Evolutionary conservation across 495 filamentous ascomycete species (phyloP), one percentile per base, ranked within the genome.

Genomic region (Tuber umbilicatum): DNA sequence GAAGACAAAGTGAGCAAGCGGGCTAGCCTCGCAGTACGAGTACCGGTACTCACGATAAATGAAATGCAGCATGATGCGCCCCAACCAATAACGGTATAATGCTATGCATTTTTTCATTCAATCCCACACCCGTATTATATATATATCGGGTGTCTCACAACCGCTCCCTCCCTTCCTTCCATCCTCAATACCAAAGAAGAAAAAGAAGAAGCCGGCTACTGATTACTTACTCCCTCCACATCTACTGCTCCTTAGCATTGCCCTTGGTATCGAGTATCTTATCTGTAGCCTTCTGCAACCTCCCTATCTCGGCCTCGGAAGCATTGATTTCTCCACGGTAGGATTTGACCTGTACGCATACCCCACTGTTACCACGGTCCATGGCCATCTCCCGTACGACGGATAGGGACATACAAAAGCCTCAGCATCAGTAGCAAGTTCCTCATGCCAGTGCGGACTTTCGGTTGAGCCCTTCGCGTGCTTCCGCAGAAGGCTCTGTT

Each of bases 311-410:
- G 21, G 85, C 83, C 37, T 83, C 79, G 0, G 84, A 80, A 35
- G 76, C 75, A 5, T 86, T 83, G 38, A 86, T 81, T 71, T 91
- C 89, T 38, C 84, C 85, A 64, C 90, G 85, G 80, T 91, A 88
- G 9, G 90, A 88, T 76, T 91, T 92, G 76, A 92, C 81, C 90
- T 91, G 47, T 38, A 35, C 7, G 10, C 14, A 27, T 27, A 10
- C 23, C 47, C 47, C 47, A 27, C 10, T 14, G 23, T 27, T 31
- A 35, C n/a, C n/a, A 31, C 9, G 9, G 9, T 10, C 5, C 50
- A 27, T 60, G 7, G 2, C 0, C 10, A n/a, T 16, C n/a, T 31
- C 50, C 12, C 5, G 55, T n/a, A 5, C 2, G 55, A 37, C 39
- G 6, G 40, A 31, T 42, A 21, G 37, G 23, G 21, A 73, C 77